These are phyloP conservation scores for Ochetophila trinervis DNA, from an alignment of 306 rosid genomes.

Conservation along the genomic window DNA sequence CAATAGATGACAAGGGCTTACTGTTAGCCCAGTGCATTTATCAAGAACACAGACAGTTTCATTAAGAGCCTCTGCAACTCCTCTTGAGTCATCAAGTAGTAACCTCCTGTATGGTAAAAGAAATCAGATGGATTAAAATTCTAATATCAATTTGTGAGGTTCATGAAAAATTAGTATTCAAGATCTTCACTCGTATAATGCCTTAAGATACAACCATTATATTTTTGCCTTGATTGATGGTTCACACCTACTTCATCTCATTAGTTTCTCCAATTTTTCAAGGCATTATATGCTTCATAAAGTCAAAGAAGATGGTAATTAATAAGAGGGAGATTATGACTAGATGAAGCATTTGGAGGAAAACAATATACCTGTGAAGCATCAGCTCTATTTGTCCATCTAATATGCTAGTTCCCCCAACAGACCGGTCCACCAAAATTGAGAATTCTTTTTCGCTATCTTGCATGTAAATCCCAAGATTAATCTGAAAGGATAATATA, in stretches of 20 bases:
- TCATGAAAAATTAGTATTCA: background rate
- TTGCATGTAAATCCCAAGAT: conserved; percentile 51
- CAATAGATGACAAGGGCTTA: conserved; percentile 33
- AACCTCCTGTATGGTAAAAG: conserved; percentile 58
- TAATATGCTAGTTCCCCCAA: conserved; percentile 42
- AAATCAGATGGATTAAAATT: conserved; percentile 3
- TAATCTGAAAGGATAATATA: conserved; percentile 30
- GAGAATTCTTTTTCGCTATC: conserved; percentile 42
- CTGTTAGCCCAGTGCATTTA: conserved; percentile 74
- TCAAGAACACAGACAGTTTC: conserved; percentile 70
- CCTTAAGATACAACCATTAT: background rate
- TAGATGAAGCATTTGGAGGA: conserved; percentile 1
- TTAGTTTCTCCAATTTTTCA: background rate
- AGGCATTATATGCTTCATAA: background rate
- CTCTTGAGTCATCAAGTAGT: conserved; percentile 73
- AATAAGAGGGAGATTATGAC: background rate
- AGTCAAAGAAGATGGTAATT: background rate
- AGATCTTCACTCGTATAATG: background rate
- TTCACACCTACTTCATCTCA: background rate
- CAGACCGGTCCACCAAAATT: conserved; percentile 51
- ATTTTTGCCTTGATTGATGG: background rate
- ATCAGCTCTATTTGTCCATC: conserved; percentile 56
- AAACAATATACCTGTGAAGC: conserved; percentile 45
- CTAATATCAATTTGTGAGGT: background rate
- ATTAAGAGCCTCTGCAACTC: conserved; percentile 79